Evolutionary conservation across 2,329 filamentous ascomycete genomes (phyloP).

Genomic region (Paecilomyces sp.): DNA sequence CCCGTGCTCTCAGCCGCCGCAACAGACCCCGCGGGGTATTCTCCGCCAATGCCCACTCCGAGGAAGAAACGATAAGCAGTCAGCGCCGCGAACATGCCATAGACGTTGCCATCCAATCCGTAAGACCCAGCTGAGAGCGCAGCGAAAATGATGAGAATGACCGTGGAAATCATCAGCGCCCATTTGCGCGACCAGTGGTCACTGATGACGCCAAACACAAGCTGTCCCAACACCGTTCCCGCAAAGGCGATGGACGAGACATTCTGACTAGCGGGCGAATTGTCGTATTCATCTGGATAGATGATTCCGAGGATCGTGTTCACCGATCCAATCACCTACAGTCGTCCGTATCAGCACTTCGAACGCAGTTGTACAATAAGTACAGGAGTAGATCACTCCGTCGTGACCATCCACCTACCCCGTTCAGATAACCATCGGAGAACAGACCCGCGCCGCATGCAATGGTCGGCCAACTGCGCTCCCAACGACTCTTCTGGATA

Average conservation of each 20-base stretch:
- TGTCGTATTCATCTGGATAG: slow-evolving; percentile 63
- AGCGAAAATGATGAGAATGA: slow-evolving; percentile 80
- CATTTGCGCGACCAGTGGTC: slow-evolving; percentile 82
- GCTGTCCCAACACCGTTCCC: slow-evolving; percentile 75
- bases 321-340: slow-evolving; percentile 74
- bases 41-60: slow-evolving; percentile 68
- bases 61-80: slow-evolving; percentile 81
- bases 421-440: slow-evolving; percentile 87
- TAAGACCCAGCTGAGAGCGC: slow-evolving; percentile 72
- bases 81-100: slow-evolving; percentile 69
- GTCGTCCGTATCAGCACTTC: neutral
- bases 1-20: slow-evolving; percentile 77
- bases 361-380: neutral
- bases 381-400: no score
- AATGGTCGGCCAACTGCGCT: slow-evolving; percentile 64
- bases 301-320: slow-evolving; percentile 65
- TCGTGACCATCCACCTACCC: slow-evolving; percentile 43
- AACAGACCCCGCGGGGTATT: slow-evolving; percentile 59
- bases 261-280: slow-evolving; percentile 63
- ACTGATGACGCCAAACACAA: slow-evolving; percentile 71
- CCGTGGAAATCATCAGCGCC: slow-evolving; percentile 70
- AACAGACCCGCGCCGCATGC: slow-evolving; percentile 87
- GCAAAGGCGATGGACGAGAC: slow-evolving; percentile 79
- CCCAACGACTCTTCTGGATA: slow-evolving; percentile 37
- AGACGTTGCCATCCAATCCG: slow-evolving; percentile 58